A percentile compares a stretch with the other conserved stretches of the same genome.
These are phyloP conservation scores for Saitozyma podzolica DNA, from an alignment of 768 basidiomycete species.

Conservation along the genomic window DNA sequence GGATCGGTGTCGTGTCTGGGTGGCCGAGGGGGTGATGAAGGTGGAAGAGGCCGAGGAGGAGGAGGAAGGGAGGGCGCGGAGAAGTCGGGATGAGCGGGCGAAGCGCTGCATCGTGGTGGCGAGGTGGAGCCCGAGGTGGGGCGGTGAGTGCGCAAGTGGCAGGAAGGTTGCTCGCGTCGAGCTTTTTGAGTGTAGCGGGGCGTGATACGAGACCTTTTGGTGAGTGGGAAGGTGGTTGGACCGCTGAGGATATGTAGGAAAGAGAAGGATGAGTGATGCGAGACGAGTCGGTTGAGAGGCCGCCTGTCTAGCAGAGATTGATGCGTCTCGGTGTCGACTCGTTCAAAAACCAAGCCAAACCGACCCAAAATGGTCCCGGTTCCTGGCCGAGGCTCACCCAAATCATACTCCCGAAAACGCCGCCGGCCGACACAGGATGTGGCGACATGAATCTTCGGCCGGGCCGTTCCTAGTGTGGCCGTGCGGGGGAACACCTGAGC, in stretches of 20 bases:
- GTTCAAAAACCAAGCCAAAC: no score
- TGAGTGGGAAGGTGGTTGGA: not conserved
- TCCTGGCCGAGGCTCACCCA: no score
- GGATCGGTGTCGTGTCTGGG: constrained; percentile 15
- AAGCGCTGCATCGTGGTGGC: constrained; percentile 24
- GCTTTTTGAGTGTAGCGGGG: constrained; percentile 11
- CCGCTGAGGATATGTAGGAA: not conserved
- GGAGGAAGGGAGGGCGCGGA: constrained; percentile 25
- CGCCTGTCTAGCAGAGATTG: no score
- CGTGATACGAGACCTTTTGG: not conserved
- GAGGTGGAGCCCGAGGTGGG: constrained; percentile 2
- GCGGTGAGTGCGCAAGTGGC: not conserved
- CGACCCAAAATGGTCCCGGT: no score
- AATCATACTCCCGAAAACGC: no score
- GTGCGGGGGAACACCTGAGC: no score
- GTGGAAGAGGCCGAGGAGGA: constrained; percentile 6
- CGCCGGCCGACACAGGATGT: no score
- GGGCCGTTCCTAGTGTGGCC: no score
- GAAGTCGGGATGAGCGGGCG: constrained; percentile 31
- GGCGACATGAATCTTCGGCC: no score
- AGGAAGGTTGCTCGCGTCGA: constrained; percentile 14
- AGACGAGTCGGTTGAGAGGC: no score
- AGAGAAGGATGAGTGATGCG: not conserved
- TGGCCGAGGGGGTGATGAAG: not conserved
- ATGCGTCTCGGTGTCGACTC: no score